Conservation (phyloP, 768 basidiomycete genomes). For the Sporobolomyces phaffii region DNA sequence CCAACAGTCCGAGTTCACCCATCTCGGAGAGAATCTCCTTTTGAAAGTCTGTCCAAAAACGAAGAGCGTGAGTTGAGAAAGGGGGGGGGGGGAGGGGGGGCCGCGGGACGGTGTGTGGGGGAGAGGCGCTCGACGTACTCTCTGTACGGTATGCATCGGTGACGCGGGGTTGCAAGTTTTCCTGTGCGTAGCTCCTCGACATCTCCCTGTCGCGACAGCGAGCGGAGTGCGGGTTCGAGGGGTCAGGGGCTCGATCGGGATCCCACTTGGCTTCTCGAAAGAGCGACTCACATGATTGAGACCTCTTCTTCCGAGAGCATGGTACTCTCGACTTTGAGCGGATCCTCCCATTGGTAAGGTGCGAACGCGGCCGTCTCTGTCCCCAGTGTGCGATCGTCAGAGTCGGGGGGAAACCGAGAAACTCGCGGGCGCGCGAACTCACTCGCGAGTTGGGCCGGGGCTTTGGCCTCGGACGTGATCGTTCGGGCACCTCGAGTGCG, state of each 20-base stretch:
- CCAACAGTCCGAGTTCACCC: slow-evolving; percentile 83
- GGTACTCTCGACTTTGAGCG: slow-evolving; percentile 68
- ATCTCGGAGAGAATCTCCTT: slow-evolving; percentile 73
- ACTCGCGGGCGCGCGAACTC: neutral
- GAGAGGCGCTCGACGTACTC: slow-evolving; percentile 50
- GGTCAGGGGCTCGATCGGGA: neutral
- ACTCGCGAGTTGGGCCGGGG: slow-evolving; percentile 22
- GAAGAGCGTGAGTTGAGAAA: neutral
- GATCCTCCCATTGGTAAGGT: slow-evolving; percentile 56
- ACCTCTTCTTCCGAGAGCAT: slow-evolving; percentile 78
- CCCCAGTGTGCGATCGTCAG: too few relatives aligned
- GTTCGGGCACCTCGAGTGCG: neutral
- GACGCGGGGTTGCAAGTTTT: slow-evolving; percentile 79
- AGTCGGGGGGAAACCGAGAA: neutral
- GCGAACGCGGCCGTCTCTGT: slow-evolving; percentile 40
- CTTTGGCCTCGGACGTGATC: slow-evolving; percentile 15
- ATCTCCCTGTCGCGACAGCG: slow-evolving; percentile 24
- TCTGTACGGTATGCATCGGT: slow-evolving; percentile 81
- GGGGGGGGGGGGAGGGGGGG: too few relatives aligned
- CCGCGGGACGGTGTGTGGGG: neutral
- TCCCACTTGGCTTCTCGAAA: neutral
- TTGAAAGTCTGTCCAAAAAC: slow-evolving; percentile 60
- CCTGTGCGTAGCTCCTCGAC: slow-evolving; percentile 53
- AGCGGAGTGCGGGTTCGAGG: neutral
- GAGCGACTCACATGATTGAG: slow-evolving; percentile 62